Conservation (phyloP, 2,329 filamentous ascomycete species). For the Neonectria ditissima region DNA sequence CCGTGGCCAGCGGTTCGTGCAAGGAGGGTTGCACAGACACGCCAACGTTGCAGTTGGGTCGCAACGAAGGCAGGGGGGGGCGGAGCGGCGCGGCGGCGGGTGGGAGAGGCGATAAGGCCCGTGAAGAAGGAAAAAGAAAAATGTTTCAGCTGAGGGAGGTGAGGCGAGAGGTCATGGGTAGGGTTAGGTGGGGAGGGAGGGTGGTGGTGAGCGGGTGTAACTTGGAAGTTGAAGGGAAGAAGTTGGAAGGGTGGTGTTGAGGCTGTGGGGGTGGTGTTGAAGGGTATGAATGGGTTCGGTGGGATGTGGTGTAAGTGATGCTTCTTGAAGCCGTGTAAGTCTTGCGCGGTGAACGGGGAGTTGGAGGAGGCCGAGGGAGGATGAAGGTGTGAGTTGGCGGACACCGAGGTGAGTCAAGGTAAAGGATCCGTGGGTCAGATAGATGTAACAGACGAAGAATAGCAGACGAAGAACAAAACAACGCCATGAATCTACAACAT, state of each 20-base stretch:
- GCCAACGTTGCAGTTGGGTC: slow-evolving; percentile 21
- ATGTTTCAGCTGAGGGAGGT: slow-evolving; percentile 25
- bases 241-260: not conserved
- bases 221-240: not conserved
- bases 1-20: slow-evolving; percentile 14
- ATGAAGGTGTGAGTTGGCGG: not conserved
- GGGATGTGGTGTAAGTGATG: not conserved
- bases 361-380: not conserved
- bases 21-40: slow-evolving; percentile 16
- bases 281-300: not conserved
- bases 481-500: slow-evolving; percentile 3
- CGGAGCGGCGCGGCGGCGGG: slow-evolving; percentile 19
- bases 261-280: not conserved
- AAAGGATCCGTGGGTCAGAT: not conserved
- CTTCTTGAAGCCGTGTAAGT: not conserved
- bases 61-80: not conserved
- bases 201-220: slow-evolving; percentile 4
- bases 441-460: not conserved
- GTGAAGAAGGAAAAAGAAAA: too few species aligned
- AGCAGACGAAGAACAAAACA: not conserved
- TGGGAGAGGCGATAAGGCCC: not conserved
- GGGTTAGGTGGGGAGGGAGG: slow-evolving; percentile 4
- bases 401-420: slow-evolving; percentile 1
- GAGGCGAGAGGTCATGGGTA: slow-evolving; percentile 27
- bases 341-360: not conserved